These are phyloP conservation scores for Tuber brumale DNA, from an alignment of 495 filamentous ascomycete species.

Conservation along the genomic window DNA sequence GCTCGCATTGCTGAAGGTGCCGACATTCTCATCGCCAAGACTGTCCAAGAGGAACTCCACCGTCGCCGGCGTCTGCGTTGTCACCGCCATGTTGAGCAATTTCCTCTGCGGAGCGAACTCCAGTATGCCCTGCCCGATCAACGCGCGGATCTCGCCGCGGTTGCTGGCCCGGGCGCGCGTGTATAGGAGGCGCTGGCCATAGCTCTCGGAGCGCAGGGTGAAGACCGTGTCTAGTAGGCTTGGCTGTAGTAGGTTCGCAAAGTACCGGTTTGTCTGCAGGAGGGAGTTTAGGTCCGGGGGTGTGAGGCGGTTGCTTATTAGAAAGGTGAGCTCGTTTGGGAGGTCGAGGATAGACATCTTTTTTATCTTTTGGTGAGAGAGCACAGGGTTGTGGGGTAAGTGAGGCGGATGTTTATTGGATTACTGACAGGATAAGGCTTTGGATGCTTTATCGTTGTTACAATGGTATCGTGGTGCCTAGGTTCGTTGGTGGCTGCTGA, in stretches of 20 bases:
- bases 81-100: neutral
- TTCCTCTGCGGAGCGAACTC: neutral
- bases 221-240: neutral
- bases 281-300: constrained; percentile 32
- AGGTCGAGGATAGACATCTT: constrained; percentile 9
- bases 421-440: too few species aligned
- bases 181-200: neutral
- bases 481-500: neutral
- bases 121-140: neutral
- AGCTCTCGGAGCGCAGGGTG: neutral
- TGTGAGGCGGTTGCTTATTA: constrained; percentile 23
- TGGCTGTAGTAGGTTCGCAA: constrained; percentile 17
- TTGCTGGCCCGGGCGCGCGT: neutral
- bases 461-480: neutral
- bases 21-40: neutral
- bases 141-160: neutral
- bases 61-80: neutral
- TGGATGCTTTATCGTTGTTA: neutral
- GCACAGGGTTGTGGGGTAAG: neutral
- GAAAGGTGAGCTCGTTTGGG: constrained; percentile 31
- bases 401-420: too few species aligned
- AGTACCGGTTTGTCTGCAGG: constrained; percentile 20
- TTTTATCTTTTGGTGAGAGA: neutral
- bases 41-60: neutral
- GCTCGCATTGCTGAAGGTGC: neutral